A percentile compares a stretch with the other conserved stretches of the same genome.
These are phyloP conservation scores for Bauhinia variegata DNA, from an alignment of 306 rosid genomes.

Conservation along the genomic window DNA sequence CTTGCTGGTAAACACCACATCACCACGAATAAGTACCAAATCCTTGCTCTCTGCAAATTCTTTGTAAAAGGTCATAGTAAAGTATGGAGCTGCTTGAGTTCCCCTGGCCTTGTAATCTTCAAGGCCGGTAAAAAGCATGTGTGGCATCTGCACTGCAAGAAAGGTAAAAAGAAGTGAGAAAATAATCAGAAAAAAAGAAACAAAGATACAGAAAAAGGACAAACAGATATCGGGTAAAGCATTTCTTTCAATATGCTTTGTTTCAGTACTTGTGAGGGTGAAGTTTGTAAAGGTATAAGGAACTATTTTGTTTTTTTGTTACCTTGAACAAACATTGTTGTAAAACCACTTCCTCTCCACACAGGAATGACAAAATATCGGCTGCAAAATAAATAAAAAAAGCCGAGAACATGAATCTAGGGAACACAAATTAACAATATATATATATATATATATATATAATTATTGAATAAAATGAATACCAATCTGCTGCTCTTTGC, in stretches of 20 bases:
- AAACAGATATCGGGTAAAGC: background rate
- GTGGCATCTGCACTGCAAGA: conserved; percentile 79
- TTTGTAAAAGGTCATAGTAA: conserved; percentile 66
- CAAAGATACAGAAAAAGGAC: background rate
- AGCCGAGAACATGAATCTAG: conserved; percentile 31
- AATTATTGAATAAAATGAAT: conserved; percentile 29
- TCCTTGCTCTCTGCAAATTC: conserved; percentile 93
- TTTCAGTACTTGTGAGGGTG: background rate
- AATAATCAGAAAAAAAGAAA: too few relatives aligned
- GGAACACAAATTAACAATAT: conserved; percentile 18
- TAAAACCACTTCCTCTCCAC: conserved; percentile 91
- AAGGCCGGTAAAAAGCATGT: conserved; percentile 82
- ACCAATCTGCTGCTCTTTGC: conserved; percentile 86
- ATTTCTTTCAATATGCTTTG: conserved; percentile 17
- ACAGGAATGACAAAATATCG: conserved; percentile 87
- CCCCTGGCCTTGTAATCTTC: conserved; percentile 96
- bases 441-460: too few relatives aligned
- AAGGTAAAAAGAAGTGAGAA: conserved; percentile 25
- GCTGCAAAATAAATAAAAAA: conserved; percentile 51
- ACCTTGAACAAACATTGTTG: conserved; percentile 94
- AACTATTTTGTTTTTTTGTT: conserved; percentile 31
- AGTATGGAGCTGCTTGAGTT: conserved; percentile 90
- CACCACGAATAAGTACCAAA: conserved; percentile 82
- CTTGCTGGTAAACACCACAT: conserved; percentile 80
- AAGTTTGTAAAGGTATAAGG: background rate